Base-by-base conservation (phyloP, 345 rosid species). In the Heritiera littoralis region DNA sequence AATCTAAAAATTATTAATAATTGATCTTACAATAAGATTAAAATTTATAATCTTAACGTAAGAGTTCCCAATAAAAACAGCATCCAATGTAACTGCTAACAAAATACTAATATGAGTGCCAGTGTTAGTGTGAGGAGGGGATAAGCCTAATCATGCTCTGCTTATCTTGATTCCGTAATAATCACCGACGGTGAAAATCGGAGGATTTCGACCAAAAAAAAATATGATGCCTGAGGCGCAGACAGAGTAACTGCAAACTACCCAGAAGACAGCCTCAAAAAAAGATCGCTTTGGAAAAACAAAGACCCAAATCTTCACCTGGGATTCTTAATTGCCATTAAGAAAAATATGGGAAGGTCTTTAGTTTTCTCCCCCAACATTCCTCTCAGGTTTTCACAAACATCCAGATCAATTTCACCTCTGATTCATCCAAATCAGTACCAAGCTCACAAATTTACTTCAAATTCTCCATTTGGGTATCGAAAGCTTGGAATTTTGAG, bases 341-440 rank as follows among this genome's bases (percentile, higher is more conserved):
- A 40, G 0, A 3, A 3, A 40, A 66, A 77, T 72, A 89, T 92
- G 92, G 89, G 88, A 46, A 86, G 83, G 65, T 89, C 86, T 72
- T 74, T 90, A 1, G 69, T 89, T 58, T 87, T 86, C 83, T 89
- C 90, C 45, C 59, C 92, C 56, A 85, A 52, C 80, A 72, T 79
- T 74, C 80, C 91, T 48, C 73, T 86, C 69, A 83, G 86, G 55
- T 81, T 86, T 81, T 73, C 89, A 70, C 84, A 60, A 58, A 51
- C 79, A 0, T 81, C 88, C 85, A 87, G 72, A 77, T 87, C 85
- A 35, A 40, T 78, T 81, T 61, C 86, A 15, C 74, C 79, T 1
- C 28, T 77, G 3, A 70, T 49, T 66, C 78, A 45, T 81, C 68
- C 80, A 48, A 80, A 60, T 72, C 85, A 84, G 61, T 67, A 28